phyloP scores from a whole-genome alignment of 2,329 filamentous ascomycete species.

The Ilyonectria sp. region DNA sequence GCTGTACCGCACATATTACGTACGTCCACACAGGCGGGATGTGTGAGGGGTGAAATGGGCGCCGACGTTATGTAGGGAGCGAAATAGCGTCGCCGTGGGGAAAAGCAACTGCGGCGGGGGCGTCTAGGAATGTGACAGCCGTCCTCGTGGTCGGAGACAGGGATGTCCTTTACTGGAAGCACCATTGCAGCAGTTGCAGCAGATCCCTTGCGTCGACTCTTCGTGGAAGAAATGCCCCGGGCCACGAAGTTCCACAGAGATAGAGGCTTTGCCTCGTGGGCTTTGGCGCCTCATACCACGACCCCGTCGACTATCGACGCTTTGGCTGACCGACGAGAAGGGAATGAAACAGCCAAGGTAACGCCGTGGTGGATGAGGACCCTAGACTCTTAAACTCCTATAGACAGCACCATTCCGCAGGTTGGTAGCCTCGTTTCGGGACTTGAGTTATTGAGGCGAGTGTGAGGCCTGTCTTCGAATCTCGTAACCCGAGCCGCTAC shows the following conservation, averaged over 20 bases:
- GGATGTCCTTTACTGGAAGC: slow-evolving; percentile 8
- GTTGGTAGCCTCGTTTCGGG: neutral
- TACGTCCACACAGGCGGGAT: neutral
- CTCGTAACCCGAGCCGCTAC: neutral
- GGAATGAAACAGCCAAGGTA: neutral
- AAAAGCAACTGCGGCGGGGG: slow-evolving; percentile 6
- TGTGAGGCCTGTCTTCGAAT: neutral
- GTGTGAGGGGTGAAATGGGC: neutral
- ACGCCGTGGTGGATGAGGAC: neutral
- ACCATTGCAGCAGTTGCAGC: neutral
- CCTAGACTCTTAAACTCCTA: neutral
- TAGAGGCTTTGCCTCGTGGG: neutral
- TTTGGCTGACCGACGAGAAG: neutral
- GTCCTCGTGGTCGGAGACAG: slow-evolving; percentile 9
- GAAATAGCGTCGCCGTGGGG: slow-evolving; percentile 3
- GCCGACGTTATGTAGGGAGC: neutral
- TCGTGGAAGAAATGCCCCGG: neutral
- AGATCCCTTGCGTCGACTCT: slow-evolving; percentile 8
- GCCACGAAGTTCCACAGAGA: neutral
- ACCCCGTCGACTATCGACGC: neutral
- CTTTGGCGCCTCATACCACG: neutral
- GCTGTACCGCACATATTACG: neutral
- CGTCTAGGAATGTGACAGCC: slow-evolving; percentile 14
- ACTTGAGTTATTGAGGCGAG: neutral
- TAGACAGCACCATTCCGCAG: neutral